phyloP scores from a whole-genome alignment of 225 moss, liverwort and hornwort species.

The Pseudoscleropodium purum region DNA sequence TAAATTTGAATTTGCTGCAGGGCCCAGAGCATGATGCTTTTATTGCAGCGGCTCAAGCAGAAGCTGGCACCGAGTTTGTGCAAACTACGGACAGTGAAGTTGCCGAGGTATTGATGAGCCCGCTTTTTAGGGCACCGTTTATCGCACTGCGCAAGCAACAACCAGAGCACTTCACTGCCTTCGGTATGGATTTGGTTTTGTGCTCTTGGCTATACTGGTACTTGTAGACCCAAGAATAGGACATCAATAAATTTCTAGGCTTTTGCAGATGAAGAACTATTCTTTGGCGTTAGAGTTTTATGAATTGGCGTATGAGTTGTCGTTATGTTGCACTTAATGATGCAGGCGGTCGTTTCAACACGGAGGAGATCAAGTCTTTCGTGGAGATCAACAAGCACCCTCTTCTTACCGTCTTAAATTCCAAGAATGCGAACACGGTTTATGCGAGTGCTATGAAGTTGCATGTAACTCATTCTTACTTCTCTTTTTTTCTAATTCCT shows the following conservation, averaged over 20 bases:
- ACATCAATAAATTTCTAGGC: background rate
- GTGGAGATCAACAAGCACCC: slow-evolving; percentile 69
- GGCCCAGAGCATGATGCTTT: slow-evolving; percentile 66
- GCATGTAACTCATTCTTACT: slow-evolving; percentile 41
- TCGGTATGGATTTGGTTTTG: slow-evolving; percentile 20
- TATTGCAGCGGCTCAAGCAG: slow-evolving; percentile 31
- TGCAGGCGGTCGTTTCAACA: slow-evolving; percentile 41
- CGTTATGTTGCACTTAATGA: background rate
- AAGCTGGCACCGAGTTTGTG: slow-evolving; percentile 54
- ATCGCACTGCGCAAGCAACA: slow-evolving; percentile 60
- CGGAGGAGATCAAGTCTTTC: slow-evolving; percentile 40
- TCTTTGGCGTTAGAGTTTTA: background rate
- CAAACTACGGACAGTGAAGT: slow-evolving; percentile 52
- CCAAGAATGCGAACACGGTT: slow-evolving; percentile 48
- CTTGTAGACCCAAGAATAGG: background rate
- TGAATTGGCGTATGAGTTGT: background rate
- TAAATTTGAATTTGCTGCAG: slow-evolving; percentile 10
- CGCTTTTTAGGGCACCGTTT: slow-evolving; percentile 24
- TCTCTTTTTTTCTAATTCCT: background rate
- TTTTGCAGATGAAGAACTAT: background rate
- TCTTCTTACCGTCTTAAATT: slow-evolving; percentile 51
- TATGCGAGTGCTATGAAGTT: slow-evolving; percentile 71
- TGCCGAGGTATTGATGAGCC: slow-evolving; percentile 21
- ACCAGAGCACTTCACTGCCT: slow-evolving; percentile 52
- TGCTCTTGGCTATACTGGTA: background rate